These are phyloP conservation scores for Amoeboradix gromovi DNA, from an alignment of 371 early-diverging fungal species.

Conservation along the genomic window DNA sequence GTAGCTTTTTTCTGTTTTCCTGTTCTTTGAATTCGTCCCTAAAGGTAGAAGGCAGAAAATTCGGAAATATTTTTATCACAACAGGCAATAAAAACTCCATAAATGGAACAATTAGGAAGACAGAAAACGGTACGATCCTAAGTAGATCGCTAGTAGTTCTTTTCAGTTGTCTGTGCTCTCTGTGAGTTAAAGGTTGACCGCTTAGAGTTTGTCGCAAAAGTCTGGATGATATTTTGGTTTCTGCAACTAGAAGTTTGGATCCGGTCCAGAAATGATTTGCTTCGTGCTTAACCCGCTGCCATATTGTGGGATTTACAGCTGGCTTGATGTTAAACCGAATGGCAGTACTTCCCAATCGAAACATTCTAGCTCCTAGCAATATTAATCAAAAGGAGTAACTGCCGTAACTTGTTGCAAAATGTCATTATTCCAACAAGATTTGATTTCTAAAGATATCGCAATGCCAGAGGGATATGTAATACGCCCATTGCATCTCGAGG, in stretches of 20 bases:
- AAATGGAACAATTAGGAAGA: constrained; percentile 75
- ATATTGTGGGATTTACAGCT: constrained; percentile 12
- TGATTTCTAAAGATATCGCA: constrained; percentile 40
- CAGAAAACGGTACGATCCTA: constrained; percentile 63
- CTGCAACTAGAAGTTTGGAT: constrained; percentile 58
- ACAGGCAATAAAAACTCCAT: constrained; percentile 72
- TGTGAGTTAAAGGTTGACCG: constrained; percentile 47
- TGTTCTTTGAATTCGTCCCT: constrained; percentile 54
- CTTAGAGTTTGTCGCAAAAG: constrained; percentile 37
- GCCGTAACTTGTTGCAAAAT: background rate
- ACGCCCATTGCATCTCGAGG: constrained; percentile 45
- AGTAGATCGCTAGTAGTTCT: constrained; percentile 61
- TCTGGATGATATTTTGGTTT: constrained; percentile 52
- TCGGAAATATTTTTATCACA: constrained; percentile 70
- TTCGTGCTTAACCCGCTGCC: constrained; percentile 49
- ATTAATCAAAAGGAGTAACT: too few species aligned
- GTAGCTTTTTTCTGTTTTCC: constrained; percentile 54
- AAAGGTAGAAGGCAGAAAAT: constrained; percentile 83
- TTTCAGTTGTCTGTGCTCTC: constrained; percentile 63
- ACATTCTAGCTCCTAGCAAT: too few species aligned
- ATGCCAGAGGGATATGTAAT: constrained; percentile 48
- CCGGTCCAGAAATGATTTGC: constrained; percentile 79
- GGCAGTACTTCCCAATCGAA: background rate
- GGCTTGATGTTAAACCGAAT: background rate
- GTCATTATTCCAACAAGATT: constrained; percentile 31